A percentile compares a stretch with the other conserved stretches of the same genome.
Conservation (phyloP, 139 green algal species). For the Chlorella vulgaris region DNA sequence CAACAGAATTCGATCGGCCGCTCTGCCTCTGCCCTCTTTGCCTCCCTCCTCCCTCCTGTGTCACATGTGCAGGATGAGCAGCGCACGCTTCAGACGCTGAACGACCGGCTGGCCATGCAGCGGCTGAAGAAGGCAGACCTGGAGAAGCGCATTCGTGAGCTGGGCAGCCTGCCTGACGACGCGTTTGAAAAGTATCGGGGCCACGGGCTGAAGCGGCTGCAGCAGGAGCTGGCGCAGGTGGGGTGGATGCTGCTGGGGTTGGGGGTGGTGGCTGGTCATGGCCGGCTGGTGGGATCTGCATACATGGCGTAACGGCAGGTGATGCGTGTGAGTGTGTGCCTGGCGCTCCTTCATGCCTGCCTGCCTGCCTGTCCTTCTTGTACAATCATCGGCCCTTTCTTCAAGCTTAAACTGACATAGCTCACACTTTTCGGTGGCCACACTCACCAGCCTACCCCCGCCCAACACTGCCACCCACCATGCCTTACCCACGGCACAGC, state of each 20-base stretch:
- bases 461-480: too few relatives aligned
- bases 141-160: conserved; percentile 83
- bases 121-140: conserved; percentile 70
- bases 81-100: conserved; percentile 66
- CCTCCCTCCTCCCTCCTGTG: too few relatives aligned
- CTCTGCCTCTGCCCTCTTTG: too few relatives aligned
- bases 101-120: conserved; percentile 56
- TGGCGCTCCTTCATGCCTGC: too few relatives aligned
- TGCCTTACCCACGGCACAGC: too few relatives aligned
- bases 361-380: too few relatives aligned
- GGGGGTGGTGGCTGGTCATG: not conserved
- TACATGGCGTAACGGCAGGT: not conserved
- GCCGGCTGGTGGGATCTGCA: too few relatives aligned
- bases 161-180: conserved; percentile 89
- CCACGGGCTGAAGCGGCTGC: conserved; percentile 60
- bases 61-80: conserved; percentile 46
- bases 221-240: conserved; percentile 64
- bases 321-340: not conserved
- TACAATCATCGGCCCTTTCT: too few relatives aligned
- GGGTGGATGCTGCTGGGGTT: not conserved
- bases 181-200: conserved; percentile 81
- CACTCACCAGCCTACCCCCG: too few relatives aligned
- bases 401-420: too few relatives aligned
- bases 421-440: too few relatives aligned
- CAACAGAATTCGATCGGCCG: too few relatives aligned